Conservation (phyloP, 169 alveolate genomes). For the Ichthyophthirius multifiliis region DNA sequence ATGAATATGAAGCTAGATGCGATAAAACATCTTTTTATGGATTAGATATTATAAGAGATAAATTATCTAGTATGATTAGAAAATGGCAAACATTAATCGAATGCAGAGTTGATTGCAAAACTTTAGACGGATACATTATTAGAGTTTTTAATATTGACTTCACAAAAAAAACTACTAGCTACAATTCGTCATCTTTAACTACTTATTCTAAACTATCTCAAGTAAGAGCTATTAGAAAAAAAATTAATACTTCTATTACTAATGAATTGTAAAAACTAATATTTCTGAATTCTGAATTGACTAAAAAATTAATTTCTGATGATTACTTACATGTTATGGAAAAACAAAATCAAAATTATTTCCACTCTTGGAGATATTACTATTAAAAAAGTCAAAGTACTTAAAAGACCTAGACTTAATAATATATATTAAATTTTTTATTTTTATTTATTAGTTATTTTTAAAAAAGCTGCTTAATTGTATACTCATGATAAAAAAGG, state of each 20-base stretch:
- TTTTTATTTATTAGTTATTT: neutral
- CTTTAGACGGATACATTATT: conserved; percentile 51
- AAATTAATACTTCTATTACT: conserved; percentile 59
- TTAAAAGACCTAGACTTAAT: conserved; percentile 76
- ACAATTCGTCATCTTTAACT: conserved; percentile 65
- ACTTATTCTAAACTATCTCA: conserved; percentile 66
- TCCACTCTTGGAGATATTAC: conserved; percentile 70
- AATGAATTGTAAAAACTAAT: conserved; percentile 52
- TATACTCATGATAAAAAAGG: conserved; percentile 1
- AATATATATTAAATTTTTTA: neutral
- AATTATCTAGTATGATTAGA: conserved; percentile 65
- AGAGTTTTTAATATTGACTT: conserved; percentile 76
- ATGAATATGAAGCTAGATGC: conserved; percentile 67
- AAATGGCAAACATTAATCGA: conserved; percentile 78
- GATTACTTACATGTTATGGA: neutral
- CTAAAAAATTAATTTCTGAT: conserved; percentile 41
- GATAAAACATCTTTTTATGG: conserved; percentile 75
- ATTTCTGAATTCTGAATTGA: no score
- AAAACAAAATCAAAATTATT: conserved; percentile 50
- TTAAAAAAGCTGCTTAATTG: neutral
- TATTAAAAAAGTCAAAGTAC: conserved; percentile 68
- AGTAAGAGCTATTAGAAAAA: conserved; percentile 67
- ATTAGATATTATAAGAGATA: conserved; percentile 73
- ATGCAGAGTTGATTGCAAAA: conserved; percentile 69
- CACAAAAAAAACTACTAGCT: conserved; percentile 55